A percentile compares a stretch with the other conserved stretches of the same genome.
Conservation (phyloP, 306 rosid genomes). For the Acacia crassicarpa region DNA sequence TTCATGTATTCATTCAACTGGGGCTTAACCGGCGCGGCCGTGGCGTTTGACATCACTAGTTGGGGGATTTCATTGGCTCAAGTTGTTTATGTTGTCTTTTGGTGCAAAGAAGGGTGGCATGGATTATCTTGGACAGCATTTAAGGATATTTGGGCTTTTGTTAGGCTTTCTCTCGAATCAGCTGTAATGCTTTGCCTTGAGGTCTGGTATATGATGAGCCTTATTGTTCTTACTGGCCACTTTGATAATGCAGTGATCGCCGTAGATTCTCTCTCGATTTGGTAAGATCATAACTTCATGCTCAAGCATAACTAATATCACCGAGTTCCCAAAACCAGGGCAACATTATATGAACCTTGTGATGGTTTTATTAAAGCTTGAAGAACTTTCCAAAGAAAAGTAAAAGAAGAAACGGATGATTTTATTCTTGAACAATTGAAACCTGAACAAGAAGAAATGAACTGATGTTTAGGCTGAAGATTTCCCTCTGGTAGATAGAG, state of each 20-base stretch:
- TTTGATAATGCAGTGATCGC: slow-evolving; percentile 74
- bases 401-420: background rate
- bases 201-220: slow-evolving; percentile 82
- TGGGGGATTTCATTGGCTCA: slow-evolving; percentile 68
- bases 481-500: background rate
- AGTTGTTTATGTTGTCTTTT: slow-evolving; percentile 58
- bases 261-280: slow-evolving; percentile 77
- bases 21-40: slow-evolving; percentile 71
- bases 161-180: slow-evolving; percentile 83
- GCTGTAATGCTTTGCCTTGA: slow-evolving; percentile 96
- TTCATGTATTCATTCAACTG: slow-evolving; percentile 52
- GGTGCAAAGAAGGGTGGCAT: slow-evolving; percentile 91
- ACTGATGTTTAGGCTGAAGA: background rate
- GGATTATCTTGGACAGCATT: slow-evolving; percentile 75
- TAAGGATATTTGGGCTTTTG: slow-evolving; percentile 80
- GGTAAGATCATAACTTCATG: slow-evolving; percentile 51
- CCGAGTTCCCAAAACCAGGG: background rate
- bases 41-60: slow-evolving; percentile 66
- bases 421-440: background rate
- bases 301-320: background rate
- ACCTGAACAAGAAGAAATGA: background rate
- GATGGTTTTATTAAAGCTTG: background rate
- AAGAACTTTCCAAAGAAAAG: background rate
- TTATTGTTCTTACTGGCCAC: slow-evolving; percentile 71
- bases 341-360: background rate